phyloP scores from a whole-genome alignment of 1,139 yeast genomes.

The Hyphopichia khmerensis region DNA sequence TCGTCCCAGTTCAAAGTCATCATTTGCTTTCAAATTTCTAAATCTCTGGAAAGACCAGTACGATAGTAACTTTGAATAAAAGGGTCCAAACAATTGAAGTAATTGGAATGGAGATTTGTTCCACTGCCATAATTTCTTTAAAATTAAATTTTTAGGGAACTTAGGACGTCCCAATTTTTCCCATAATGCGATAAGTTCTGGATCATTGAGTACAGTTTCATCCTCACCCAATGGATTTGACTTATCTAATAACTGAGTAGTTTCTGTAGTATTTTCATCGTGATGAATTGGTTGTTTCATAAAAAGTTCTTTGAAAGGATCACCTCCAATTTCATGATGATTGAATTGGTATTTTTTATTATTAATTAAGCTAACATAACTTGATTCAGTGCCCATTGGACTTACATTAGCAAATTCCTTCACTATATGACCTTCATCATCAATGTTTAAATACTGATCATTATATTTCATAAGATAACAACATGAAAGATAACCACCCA shows the following conservation, averaged over 20 bases:
- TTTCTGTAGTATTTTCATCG: background rate
- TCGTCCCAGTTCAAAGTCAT: background rate
- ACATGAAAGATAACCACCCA: constrained; percentile 45
- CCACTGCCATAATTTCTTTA: constrained; percentile 38
- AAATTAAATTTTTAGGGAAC: constrained; percentile 36
- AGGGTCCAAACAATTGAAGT: constrained; percentile 38
- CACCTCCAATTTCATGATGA: constrained; percentile 29
- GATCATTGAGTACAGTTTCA: constrained; percentile 12
- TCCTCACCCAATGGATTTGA: constrained; percentile 9
- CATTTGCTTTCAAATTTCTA: constrained; percentile 24
- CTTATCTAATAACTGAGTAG: background rate
- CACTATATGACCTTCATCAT: constrained; percentile 18
- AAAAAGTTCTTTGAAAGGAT: constrained; percentile 28
- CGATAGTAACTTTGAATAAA: constrained; percentile 41
- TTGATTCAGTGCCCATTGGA: constrained; percentile 50
- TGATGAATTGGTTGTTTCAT: constrained; percentile 15
- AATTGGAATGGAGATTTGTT: constrained; percentile 43
- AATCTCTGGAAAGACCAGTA: constrained; percentile 46
- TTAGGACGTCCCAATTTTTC: constrained; percentile 36
- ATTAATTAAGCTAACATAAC: constrained; percentile 34
- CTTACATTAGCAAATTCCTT: constrained; percentile 35
- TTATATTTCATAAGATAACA: constrained; percentile 44
- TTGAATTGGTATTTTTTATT: constrained; percentile 30
- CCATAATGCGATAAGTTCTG: constrained; percentile 30
- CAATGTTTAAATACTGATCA: constrained; percentile 10